Evolutionary conservation across 2,329 filamentous ascomycete genomes (phyloP).

Genomic region (Cryphonectria japonica): DNA sequence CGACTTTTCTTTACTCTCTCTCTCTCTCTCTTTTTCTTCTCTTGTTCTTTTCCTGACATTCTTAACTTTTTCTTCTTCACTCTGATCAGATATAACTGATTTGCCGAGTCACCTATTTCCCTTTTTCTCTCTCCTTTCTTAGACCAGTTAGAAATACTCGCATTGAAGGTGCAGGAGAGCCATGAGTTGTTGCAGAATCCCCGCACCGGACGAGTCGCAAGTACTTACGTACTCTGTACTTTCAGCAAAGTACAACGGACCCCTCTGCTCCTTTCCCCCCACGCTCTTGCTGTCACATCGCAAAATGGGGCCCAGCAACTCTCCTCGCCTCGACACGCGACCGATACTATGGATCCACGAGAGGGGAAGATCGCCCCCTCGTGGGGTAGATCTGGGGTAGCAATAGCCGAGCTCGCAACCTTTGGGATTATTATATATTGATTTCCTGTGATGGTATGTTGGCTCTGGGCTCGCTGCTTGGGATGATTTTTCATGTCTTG

Average conservation of each 20-base stretch:
- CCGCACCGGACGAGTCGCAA: background rate
- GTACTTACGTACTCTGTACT: background rate
- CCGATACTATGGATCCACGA: background rate
- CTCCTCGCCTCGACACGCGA: background rate
- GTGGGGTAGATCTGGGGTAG: background rate
- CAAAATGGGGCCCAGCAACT: background rate
- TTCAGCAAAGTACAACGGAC: background rate
- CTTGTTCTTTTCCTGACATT: too few species aligned
- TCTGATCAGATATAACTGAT: background rate
- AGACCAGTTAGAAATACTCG: background rate
- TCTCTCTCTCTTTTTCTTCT: too few species aligned
- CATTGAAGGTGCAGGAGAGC: background rate
- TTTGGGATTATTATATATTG: background rate
- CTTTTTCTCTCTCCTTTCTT: background rate
- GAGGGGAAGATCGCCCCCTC: slow-evolving; percentile 7
- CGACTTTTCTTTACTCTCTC: too few species aligned
- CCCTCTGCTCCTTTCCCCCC: background rate
- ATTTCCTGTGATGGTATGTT: background rate
- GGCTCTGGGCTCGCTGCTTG: background rate
- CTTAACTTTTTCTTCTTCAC: too few species aligned
- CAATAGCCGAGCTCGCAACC: background rate
- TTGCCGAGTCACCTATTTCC: background rate
- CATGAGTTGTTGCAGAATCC: background rate
- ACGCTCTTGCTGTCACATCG: background rate
- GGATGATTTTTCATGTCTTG: background rate